A percentile compares a stretch with the other conserved stretches of the same genome.
These are phyloP conservation scores for Xylaria intraflava DNA, from an alignment of 495 filamentous ascomycete genomes.

Conservation along the genomic window DNA sequence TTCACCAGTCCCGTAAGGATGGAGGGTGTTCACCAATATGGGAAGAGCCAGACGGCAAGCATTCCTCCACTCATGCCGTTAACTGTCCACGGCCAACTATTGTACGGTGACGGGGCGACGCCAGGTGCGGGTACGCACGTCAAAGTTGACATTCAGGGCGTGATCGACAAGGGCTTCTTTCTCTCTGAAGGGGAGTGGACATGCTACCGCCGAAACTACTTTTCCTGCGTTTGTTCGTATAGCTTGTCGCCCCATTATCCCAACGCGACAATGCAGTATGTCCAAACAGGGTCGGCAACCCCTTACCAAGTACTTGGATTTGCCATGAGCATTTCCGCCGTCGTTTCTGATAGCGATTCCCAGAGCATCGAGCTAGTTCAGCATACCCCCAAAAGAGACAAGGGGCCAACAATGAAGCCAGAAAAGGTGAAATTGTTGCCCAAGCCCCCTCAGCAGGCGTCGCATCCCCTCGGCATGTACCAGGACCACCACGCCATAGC, in stretches of 20 bases:
- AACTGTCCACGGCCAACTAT: conserved; percentile 49
- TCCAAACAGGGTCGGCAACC: conserved; percentile 28
- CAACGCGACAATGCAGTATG: conserved; percentile 34
- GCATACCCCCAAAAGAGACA: conserved; percentile 92
- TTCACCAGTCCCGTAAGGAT: conserved; percentile 41
- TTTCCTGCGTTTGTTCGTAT: conserved; percentile 80
- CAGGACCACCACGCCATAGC: conserved; percentile 31
- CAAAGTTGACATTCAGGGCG: conserved; percentile 70
- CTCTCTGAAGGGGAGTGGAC: conserved; percentile 84
- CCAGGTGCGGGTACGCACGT: conserved; percentile 36
- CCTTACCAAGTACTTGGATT: conserved; percentile 56
- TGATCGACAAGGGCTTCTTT: conserved; percentile 93
- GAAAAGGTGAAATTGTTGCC: conserved; percentile 63
- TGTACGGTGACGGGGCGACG: conserved; percentile 49
- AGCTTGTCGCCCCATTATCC: conserved; percentile 47
- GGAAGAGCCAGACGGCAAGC: conserved; percentile 33
- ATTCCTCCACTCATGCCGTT: conserved; percentile 58
- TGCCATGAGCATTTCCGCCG: conserved; percentile 81
- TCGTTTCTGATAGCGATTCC: conserved; percentile 68
- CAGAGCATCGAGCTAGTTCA: conserved; percentile 85
- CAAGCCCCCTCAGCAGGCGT: conserved; percentile 47
- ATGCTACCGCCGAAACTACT: conserved; percentile 93
- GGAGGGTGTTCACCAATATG: conserved; percentile 34
- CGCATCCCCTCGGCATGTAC: conserved; percentile 32
- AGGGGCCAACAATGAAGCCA: conserved; percentile 78